Conservation (phyloP, 2,329 filamentous ascomycete species). For the Penicillium sp. region DNA sequence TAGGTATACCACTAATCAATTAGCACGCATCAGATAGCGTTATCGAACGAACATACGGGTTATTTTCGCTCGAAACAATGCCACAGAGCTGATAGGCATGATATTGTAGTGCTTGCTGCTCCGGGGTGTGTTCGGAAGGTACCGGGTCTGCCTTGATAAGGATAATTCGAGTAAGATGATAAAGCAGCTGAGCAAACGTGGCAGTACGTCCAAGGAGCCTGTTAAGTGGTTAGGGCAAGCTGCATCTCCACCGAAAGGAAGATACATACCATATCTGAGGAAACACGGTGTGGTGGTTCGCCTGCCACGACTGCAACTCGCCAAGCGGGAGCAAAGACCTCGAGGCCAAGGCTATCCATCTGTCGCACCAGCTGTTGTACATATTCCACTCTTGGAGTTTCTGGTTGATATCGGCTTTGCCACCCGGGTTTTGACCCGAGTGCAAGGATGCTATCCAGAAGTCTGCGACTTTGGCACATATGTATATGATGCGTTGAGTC, state of each 20-base stretch:
- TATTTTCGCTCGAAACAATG: constrained; percentile 83
- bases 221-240: constrained; percentile 2
- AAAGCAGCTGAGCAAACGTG: constrained; percentile 82
- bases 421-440: neutral
- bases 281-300: constrained; percentile 73
- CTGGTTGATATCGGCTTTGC: constrained; percentile 64
- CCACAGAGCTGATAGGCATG: constrained; percentile 88
- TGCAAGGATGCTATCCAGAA: constrained; percentile 58
- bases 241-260: neutral
- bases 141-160: constrained; percentile 80
- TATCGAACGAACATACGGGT: constrained; percentile 55
- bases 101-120: constrained; percentile 70
- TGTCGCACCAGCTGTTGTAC: constrained; percentile 80
- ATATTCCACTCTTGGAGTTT: constrained; percentile 77
- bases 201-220: constrained; percentile 84
- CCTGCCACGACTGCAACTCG: constrained; percentile 72
- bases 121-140: constrained; percentile 61
- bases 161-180: constrained; percentile 83
- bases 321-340: constrained; percentile 86
- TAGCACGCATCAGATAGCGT: neutral
- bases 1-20: constrained; percentile 66
- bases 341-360: constrained; percentile 79
- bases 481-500: constrained; percentile 87
- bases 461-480: constrained; percentile 84
- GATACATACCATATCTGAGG: constrained; percentile 78